Percentiles rank a stretch among this genome's conserved stretches.
Conservation (phyloP, 2,329 filamentous ascomycete genomes). For the Penicillium sp. region DNA sequence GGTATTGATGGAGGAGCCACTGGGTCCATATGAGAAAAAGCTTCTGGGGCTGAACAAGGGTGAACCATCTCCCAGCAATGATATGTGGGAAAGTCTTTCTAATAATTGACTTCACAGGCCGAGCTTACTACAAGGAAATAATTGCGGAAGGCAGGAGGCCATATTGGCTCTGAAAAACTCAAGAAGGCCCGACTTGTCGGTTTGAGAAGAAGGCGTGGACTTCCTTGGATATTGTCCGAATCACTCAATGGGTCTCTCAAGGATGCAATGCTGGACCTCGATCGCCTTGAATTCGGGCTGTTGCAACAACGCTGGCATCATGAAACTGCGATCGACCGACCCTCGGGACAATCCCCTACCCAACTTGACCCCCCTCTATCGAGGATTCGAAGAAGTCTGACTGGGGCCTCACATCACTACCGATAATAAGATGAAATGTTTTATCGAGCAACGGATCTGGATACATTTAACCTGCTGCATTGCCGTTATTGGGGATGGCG, state of each 20-base stretch:
- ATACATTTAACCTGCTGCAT: constrained; percentile 58
- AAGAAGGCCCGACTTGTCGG: constrained; percentile 54
- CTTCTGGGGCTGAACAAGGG: constrained; percentile 16
- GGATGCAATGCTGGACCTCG: constrained; percentile 47
- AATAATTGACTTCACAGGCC: no score
- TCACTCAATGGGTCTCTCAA: constrained; percentile 45
- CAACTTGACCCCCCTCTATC: constrained; percentile 51
- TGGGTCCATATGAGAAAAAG: constrained; percentile 17
- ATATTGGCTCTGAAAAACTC: no score
- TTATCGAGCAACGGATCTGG: constrained; percentile 51
- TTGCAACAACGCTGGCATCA: constrained; percentile 60
- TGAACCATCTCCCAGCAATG: no score
- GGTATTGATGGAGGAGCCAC: constrained; percentile 16
- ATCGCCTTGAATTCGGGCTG: constrained; percentile 58
- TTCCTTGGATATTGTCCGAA: constrained; percentile 52
- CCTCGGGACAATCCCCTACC: constrained; percentile 63
- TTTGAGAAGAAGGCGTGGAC: constrained; percentile 56
- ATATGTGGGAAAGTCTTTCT: not conserved
- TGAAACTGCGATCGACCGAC: constrained; percentile 58
- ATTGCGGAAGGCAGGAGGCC: no score
- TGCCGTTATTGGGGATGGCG: constrained; percentile 53
- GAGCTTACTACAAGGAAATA: no score
- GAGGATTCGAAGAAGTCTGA: constrained; percentile 46
- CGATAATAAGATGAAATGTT: constrained; percentile 48
- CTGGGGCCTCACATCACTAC: constrained; percentile 44